phyloP scores from a whole-genome alignment of 257 asterid species.

The Paulownia fortunei region DNA sequence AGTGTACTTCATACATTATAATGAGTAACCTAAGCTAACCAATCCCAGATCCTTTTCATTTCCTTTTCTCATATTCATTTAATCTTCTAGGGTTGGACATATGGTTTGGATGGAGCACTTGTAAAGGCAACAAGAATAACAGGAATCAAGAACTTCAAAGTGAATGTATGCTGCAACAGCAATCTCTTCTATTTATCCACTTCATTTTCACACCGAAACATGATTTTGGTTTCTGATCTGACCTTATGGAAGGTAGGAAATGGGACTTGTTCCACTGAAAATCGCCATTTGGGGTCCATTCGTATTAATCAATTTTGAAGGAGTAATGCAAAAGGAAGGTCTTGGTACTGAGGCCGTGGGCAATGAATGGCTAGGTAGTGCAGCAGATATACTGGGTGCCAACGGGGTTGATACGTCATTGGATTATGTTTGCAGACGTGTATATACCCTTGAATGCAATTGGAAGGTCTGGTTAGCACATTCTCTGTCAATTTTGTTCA shows the following conservation, averaged over 20 bases:
- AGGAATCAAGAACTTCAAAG: slow-evolving; percentile 81
- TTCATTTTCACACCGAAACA: background rate
- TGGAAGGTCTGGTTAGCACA: slow-evolving; percentile 73
- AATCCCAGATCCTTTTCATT: background rate
- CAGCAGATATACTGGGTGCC: slow-evolving; percentile 62
- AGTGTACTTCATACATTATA: background rate
- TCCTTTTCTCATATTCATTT: background rate
- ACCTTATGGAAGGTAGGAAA: slow-evolving; percentile 58
- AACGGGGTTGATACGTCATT: slow-evolving; percentile 66
- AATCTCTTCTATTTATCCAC: slow-evolving; percentile 21
- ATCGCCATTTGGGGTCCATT: slow-evolving; percentile 89
- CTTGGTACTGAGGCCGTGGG: slow-evolving; percentile 44
- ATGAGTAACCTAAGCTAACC: no score
- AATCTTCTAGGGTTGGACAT: slow-evolving; percentile 80
- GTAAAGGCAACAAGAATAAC: slow-evolving; percentile 69
- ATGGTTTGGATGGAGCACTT: slow-evolving; percentile 82
- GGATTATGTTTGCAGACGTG: slow-evolving; percentile 66
- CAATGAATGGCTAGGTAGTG: slow-evolving; percentile 78
- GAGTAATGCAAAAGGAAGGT: slow-evolving; percentile 33
- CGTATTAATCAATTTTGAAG: slow-evolving; percentile 63
- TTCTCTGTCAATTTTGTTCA: background rate
- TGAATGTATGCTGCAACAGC: slow-evolving; percentile 47
- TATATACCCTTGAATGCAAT: slow-evolving; percentile 79
- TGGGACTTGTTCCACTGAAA: slow-evolving; percentile 76
- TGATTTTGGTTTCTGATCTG: slow-evolving; percentile 25